Conservation (phyloP, 371 early-diverging fungal genomes). For the Haplosporangium sp. region DNA sequence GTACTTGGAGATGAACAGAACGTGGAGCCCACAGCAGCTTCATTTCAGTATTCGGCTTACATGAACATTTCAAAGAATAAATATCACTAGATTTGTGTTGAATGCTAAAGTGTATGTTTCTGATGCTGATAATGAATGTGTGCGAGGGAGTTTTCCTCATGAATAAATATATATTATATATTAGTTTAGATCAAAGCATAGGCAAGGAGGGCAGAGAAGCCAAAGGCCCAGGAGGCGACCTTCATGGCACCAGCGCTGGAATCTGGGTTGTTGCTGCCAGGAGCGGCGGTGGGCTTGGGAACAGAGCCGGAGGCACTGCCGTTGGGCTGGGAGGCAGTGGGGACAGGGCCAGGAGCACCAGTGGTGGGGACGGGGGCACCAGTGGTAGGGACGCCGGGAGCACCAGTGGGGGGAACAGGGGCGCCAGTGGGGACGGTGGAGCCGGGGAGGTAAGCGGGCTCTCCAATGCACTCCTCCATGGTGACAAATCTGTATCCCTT, state of each 20-base stretch:
- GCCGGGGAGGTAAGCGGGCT: slow-evolving; percentile 24
- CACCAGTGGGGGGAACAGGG: background rate
- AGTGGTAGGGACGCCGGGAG: background rate
- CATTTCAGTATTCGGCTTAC: too few relatives aligned
- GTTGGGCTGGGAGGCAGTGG: background rate
- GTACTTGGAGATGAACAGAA: too few relatives aligned
- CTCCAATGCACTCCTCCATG: slow-evolving; percentile 59
- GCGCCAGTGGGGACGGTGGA: background rate
- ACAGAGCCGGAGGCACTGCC: background rate
- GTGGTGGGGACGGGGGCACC: background rate
- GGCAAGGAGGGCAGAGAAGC: background rate
- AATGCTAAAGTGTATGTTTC: too few relatives aligned
- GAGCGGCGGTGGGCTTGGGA: background rate
- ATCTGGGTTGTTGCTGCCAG: background rate
- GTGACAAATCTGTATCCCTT: slow-evolving; percentile 60
- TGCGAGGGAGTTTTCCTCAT: background rate
- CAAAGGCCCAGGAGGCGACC: background rate
- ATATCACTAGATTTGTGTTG: too few relatives aligned
- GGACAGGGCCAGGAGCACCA: background rate
- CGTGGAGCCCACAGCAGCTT: too few relatives aligned
- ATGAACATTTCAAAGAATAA: too few relatives aligned
- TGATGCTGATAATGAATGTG: background rate
- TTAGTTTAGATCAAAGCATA: background rate
- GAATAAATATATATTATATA: background rate
- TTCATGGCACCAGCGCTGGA: background rate